Conservation (phyloP, 768 basidiomycete genomes). For the Peribolospora kevripleyi region DNA sequence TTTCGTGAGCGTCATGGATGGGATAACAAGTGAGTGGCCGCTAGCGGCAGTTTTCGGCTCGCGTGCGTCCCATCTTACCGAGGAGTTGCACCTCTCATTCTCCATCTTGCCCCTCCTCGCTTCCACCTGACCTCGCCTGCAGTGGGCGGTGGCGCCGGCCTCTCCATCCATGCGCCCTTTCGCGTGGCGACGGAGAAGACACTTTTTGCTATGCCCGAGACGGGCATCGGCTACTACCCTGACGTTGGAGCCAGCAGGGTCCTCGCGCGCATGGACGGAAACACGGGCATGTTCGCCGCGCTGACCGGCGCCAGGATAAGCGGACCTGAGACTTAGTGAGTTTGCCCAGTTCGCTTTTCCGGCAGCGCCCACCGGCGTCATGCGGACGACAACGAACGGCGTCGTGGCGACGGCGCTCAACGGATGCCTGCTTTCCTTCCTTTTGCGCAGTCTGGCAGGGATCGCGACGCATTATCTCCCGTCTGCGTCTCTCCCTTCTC, state of each 20-base stretch:
- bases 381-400: not conserved
- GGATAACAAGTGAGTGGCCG: slow-evolving; percentile 51
- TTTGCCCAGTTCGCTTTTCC: slow-evolving; percentile 8
- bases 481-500: slow-evolving; percentile 42
- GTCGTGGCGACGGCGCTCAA: not conserved
- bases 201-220: slow-evolving; percentile 79
- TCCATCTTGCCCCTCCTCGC: slow-evolving; percentile 2
- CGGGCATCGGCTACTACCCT: slow-evolving; percentile 29
- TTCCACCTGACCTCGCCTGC: not conserved
- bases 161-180: slow-evolving; percentile 59
- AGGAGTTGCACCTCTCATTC: not conserved
- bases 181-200: slow-evolving; percentile 86
- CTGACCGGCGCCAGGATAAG: slow-evolving; percentile 47
- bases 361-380: not conserved
- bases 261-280: slow-evolving; percentile 67
- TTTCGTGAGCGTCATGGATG: slow-evolving; percentile 78
- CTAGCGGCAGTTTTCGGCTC: not conserved
- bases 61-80: slow-evolving; percentile 7
- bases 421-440: not conserved
- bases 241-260: slow-evolving; percentile 86
- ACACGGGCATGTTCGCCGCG: slow-evolving; percentile 79
- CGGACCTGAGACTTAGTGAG: slow-evolving; percentile 72
- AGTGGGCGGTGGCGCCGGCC: slow-evolving; percentile 95
- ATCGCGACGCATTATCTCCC: slow-evolving; percentile 85
- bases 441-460: slow-evolving; percentile 45